Percentiles rank a stretch among this genome's conserved stretches.
phyloP scores from a whole-genome alignment of 2,329 filamentous ascomycete genomes.

The Cytospora piceicola region DNA sequence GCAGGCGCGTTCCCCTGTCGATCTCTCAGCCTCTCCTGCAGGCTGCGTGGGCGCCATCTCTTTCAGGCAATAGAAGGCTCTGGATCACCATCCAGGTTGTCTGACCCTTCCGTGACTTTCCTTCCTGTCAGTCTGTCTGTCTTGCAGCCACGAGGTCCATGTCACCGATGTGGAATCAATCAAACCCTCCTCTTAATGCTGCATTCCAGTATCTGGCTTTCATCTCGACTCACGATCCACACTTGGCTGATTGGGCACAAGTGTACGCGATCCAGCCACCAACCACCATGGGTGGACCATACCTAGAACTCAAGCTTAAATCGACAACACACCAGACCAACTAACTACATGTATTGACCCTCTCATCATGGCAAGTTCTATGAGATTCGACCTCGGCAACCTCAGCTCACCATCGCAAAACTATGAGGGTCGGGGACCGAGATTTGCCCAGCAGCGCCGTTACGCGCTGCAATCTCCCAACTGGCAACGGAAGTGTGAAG shows the following conservation, averaged over 20 bases:
- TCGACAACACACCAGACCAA: background rate
- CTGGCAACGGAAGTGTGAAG: background rate
- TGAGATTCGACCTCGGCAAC: background rate
- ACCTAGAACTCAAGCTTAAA: constrained; percentile 18
- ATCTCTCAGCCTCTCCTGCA: constrained; percentile 9
- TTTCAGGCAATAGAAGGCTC: too few relatives aligned
- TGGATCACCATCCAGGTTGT: too few relatives aligned
- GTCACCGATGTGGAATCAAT: too few relatives aligned
- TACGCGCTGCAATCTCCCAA: background rate
- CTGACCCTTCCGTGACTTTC: background rate
- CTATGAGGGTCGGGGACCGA: constrained; percentile 1
- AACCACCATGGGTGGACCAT: background rate
- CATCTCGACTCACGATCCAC: background rate
- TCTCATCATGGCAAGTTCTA: background rate
- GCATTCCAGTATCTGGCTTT: background rate
- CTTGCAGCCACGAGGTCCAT: background rate
- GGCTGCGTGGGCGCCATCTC: background rate
- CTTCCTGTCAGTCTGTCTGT: background rate
- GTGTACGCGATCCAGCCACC: too few relatives aligned
- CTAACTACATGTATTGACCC: too few relatives aligned
- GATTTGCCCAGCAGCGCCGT: constrained; percentile 21
- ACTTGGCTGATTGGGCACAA: background rate
- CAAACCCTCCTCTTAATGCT: background rate
- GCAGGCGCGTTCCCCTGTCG: constrained; percentile 13
- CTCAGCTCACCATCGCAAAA: background rate